Evolutionary conservation across 345 rosid species (phyloP).

Genomic region (rapeseed (Brassica napus)): Da-Ae NC_063441.1:21013001-21013500

Average conservation of each 20-base stretch:
- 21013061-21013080: constrained; percentile 43
- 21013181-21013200: constrained; percentile 44
- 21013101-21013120: constrained; percentile 60
- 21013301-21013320: background rate
- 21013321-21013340: background rate
- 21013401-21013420: background rate
- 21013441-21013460: background rate
- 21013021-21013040: constrained; percentile 51
- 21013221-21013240: constrained; percentile 1
- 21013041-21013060: constrained; percentile 42
- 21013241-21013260: constrained; percentile 12
- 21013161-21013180: constrained; percentile 33
- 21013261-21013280: background rate
- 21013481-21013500: background rate
- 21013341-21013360: background rate
- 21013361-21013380: background rate
- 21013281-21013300: background rate
- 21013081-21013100: constrained; percentile 66
- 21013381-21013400: background rate
- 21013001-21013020: constrained; percentile 32
- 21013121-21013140: constrained; percentile 53
- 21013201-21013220: constrained; percentile 15
- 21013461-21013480: too few species aligned
- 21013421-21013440: background rate
- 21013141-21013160: constrained; percentile 56